Conservation (phyloP, 202 grass and related monocot species). For the Zoysia matrella region DNA sequence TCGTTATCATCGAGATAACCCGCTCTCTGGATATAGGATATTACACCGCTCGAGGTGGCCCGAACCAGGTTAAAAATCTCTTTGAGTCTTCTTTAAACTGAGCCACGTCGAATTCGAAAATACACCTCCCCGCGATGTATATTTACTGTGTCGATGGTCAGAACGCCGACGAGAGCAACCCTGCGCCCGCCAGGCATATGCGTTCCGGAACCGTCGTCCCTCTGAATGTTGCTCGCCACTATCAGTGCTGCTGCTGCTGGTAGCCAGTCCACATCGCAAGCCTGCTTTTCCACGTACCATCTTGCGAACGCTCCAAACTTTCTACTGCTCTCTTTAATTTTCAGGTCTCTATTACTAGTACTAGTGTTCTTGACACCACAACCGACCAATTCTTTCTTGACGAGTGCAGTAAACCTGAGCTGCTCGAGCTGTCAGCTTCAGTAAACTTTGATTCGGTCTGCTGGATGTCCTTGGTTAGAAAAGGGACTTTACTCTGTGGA, state of each 20-base stretch:
- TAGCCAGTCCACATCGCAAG: slow-evolving; percentile 62
- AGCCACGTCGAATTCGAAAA: too few species aligned
- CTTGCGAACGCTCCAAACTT: slow-evolving; percentile 42
- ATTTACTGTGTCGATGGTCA: too few species aligned
- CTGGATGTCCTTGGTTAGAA: not conserved
- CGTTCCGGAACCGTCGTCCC: too few species aligned
- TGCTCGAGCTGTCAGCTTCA: not conserved
- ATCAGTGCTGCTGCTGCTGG: slow-evolving; percentile 37
- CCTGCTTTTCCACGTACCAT: slow-evolving; percentile 47
- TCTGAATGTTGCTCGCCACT: too few species aligned
- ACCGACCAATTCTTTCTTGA: slow-evolving; percentile 16
- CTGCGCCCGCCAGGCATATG: not conserved
- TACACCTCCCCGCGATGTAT: too few species aligned
- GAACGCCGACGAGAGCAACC: too few species aligned
- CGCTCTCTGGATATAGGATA: too few species aligned
- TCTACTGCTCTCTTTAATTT: not conserved
- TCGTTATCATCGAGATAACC: too few species aligned
- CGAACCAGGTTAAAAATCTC: too few species aligned
- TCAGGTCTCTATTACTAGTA: not conserved
- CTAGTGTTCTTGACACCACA: slow-evolving; percentile 18
- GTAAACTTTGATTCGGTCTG: slow-evolving; percentile 1
- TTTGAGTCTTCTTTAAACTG: too few species aligned
- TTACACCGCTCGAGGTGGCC: too few species aligned
- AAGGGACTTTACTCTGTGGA: not conserved
- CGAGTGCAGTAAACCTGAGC: not conserved